Base-by-base conservation (phyloP, 2,329 filamentous ascomycete genomes). In the Clarireedia monteithiana region DNA sequence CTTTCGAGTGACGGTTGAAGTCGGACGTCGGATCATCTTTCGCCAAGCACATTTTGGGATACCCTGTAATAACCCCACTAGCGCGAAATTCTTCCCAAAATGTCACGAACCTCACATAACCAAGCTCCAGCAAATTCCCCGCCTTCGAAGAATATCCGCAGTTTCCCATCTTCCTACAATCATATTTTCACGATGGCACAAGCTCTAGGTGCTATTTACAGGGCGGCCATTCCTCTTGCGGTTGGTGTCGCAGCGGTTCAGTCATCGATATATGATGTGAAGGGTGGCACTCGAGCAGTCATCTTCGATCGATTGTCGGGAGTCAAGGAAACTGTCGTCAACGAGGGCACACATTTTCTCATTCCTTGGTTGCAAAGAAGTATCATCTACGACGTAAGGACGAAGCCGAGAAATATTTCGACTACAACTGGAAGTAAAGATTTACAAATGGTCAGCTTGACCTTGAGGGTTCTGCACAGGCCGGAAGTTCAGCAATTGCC, bases 401-500 rank as follows among this genome's bases (percentile, higher is more conserved):
- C 95, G 57, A 95, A 95, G 81, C 94, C 94, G 60, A 83, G 94
- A 70, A 97, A 96, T 73, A 97, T 99, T 72, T 89, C 88, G 64
- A 99, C 94, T 27, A 99, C 94, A 24, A 99, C 94, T 12, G 94
- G 94, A 58, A 92, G 87, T 81, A 99, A 99, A 83, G 94, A 99
- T 77, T 75, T 99, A 80, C 94, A 99, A 79, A 99, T 99, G 94
- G 94, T 99, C 69, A 96, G 91, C 81, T 81, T 99, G 80, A 99
- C 94, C 53, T 81, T 99, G 71, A 83, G 94, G 74, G 94, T 99
- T 62, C 75, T 99, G 73, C 92, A 97, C 76, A 82, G 95, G 66
- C 94, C 95, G 5, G 92, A 96, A 56, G 92, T 99, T 67, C 84
- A 89, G 78, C 83, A 86, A 67, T 78, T 99, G 70, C 95, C 94